These are phyloP conservation scores for Herpetospermum pedunculosum DNA, from an alignment of 306 rosid species.

Conservation along the genomic window DNA sequence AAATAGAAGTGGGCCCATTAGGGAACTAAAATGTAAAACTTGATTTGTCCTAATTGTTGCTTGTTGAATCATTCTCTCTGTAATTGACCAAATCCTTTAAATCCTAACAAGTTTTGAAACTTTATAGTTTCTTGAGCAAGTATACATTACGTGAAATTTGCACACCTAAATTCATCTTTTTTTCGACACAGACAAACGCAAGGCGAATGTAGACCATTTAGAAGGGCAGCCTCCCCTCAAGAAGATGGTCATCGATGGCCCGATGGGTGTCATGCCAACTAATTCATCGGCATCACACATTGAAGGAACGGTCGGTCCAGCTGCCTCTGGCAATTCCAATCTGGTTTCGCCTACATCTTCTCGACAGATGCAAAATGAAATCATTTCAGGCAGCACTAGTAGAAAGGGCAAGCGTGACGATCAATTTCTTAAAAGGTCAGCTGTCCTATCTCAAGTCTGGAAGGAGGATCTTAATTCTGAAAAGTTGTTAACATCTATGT, in stretches of 20 bases:
- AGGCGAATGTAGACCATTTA: slow-evolving; percentile 54
- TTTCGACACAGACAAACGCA: slow-evolving; percentile 48
- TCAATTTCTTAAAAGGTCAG: slow-evolving; percentile 28
- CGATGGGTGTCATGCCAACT: slow-evolving; percentile 38
- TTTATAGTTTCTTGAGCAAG: not conserved
- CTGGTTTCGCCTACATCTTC: slow-evolving; percentile 36
- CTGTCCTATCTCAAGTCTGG: slow-evolving; percentile 75
- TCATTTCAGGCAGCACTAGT: slow-evolving; percentile 16
- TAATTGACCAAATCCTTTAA: not conserved
- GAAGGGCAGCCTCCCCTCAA: slow-evolving; percentile 58
- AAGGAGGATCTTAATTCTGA: slow-evolving; percentile 79
- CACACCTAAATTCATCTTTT: not conserved
- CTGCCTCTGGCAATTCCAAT: not conserved
- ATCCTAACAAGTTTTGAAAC: not conserved
- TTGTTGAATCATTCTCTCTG: not conserved
- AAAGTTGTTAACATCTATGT: slow-evolving; percentile 41
- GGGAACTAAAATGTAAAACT: not conserved
- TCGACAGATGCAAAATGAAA: slow-evolving; percentile 34
- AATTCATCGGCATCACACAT: slow-evolving; percentile 56
- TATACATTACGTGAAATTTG: not conserved
- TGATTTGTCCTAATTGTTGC: not conserved
- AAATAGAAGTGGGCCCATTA: not conserved
- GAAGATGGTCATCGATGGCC: slow-evolving; percentile 47
- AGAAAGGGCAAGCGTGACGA: slow-evolving; percentile 26
- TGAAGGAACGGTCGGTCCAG: slow-evolving; percentile 33